A percentile compares a stretch with the other conserved stretches of the same genome.
These are phyloP conservation scores for Basidiobolus heterosporus DNA, from an alignment of 371 early-diverging fungal genomes.

Conservation along the genomic window DNA sequence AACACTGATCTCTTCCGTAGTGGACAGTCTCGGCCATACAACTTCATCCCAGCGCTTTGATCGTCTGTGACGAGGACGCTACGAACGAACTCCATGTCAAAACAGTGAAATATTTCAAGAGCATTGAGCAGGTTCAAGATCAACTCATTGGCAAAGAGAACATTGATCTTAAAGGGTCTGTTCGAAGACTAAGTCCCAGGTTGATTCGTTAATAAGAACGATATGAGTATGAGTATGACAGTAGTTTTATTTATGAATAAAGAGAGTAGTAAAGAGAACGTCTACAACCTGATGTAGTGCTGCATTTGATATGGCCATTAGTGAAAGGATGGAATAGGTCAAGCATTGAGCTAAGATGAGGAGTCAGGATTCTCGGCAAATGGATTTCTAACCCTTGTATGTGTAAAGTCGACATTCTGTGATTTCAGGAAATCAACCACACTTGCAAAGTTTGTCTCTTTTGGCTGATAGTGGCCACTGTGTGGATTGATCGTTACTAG, in stretches of 20 bases:
- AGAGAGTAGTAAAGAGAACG: too few species aligned
- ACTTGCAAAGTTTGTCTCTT: conserved; percentile 9
- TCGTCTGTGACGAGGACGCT: conserved; percentile 82
- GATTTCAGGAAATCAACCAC: too few species aligned
- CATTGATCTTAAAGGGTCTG: conserved; percentile 46
- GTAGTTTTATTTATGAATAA: too few species aligned
- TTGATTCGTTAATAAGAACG: too few species aligned
- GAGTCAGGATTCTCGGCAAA: too few species aligned
- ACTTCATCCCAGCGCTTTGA: conserved; percentile 69
- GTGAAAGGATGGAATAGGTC: too few species aligned
- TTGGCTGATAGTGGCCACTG: conserved; percentile 15
- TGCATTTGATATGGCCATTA: too few species aligned
- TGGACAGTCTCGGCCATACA: conserved; percentile 86
- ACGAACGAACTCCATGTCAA: conserved; percentile 79
- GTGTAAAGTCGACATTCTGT: too few species aligned
- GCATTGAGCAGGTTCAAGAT: conserved; percentile 73
- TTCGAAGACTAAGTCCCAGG: not conserved
- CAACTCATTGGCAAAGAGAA: conserved; percentile 62
- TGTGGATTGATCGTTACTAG: conserved; percentile 14
- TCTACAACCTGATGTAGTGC: too few species aligned
- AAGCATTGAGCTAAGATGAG: too few species aligned
- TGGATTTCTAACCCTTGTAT: too few species aligned
- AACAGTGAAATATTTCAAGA: conserved; percentile 79
- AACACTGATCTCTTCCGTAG: conserved; percentile 11
- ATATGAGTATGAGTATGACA: too few species aligned